Base-by-base conservation (phyloP, 2,329 filamentous ascomycete genomes). In the Dactylella cylindrospora region DNA sequence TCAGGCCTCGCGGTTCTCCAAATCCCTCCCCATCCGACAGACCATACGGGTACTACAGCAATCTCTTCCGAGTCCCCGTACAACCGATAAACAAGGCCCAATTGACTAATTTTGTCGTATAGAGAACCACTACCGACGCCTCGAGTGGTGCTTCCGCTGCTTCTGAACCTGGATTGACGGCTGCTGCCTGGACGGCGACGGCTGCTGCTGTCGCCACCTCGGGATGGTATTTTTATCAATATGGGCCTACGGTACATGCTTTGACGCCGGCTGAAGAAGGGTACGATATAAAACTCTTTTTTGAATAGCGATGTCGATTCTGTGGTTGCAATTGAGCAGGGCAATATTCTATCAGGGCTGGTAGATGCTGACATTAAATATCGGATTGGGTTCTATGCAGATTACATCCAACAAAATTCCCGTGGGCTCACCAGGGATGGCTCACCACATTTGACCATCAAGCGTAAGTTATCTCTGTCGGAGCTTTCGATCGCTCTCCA, bases 161-260 rank as follows among this genome's bases (percentile, higher is more conserved):
- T 19, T 49, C 52, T 23, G 44, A 52, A 45, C 26, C 52, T 28
- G 44, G 85, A 76, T 80, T 93, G 75, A 96, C 91, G 77, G 80
- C 90, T 71, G 86, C 90, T 73, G 89, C 88, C 72, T 82, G 84
- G 71, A 88, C 87, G 73, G 90, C 93, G 70, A 95, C 90, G 70
- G 83, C 86, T 70, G 81, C 90, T 72, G 89, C 91, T 71, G 79
- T 88, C 76, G 90, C 90, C 71, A 91, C 91, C 69, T 84, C 91
- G 72, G 90, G 88, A 70, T 97, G 90, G 90, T 97, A 96, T 79
- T 95, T 91, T 76, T 89, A 95, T 77, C 84, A 95, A 70, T 97
- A 95, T 76, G 93, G 90, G 72, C 83, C 88, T 71, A 84, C 86
- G 71, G 86, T 88, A 66, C 83, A 89, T 76, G 93, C 93, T 70